Percentiles rank a stretch among this genome's conserved stretches.
These are phyloP conservation scores for Rhododendron henanense DNA, from an alignment of 148 eudicot genomes.

Conservation along the genomic window DNA sequence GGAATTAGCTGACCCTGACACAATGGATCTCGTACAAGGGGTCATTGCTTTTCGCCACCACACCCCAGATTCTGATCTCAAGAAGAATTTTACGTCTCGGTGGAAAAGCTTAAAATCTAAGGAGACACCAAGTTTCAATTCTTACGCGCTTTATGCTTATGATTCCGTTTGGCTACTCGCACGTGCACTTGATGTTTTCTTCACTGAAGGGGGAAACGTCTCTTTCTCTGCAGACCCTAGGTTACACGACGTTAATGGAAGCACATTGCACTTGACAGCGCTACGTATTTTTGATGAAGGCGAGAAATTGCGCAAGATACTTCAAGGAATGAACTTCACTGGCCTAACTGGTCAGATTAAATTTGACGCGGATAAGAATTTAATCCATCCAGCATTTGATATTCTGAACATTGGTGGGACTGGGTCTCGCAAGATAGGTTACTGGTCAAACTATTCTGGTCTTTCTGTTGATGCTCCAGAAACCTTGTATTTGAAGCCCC, in stretches of 20 bases:
- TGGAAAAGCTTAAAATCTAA: slow-evolving; percentile 52
- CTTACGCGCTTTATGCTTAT: slow-evolving; percentile 83
- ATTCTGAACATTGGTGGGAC: slow-evolving; percentile 69
- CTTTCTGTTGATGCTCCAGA: slow-evolving; percentile 72
- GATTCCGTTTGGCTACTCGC: slow-evolving; percentile 87
- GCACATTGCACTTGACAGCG: slow-evolving; percentile 42
- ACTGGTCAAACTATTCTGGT: slow-evolving; percentile 76
- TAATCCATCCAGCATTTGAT: slow-evolving; percentile 60
- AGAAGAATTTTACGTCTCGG: slow-evolving; percentile 33
- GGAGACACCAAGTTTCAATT: slow-evolving; percentile 43
- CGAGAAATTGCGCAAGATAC: slow-evolving; percentile 40
- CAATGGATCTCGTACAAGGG: slow-evolving; percentile 58
- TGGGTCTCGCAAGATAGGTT: slow-evolving; percentile 62
- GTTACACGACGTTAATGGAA: slow-evolving; percentile 34
- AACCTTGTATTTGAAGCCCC: slow-evolving; percentile 39
- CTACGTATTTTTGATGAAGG: slow-evolving; percentile 68
- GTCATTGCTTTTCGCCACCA: slow-evolving; percentile 74
- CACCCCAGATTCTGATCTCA: slow-evolving; percentile 54
- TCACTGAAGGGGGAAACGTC: slow-evolving; percentile 48
- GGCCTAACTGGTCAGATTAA: slow-evolving; percentile 60
- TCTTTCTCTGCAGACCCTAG: slow-evolving; percentile 56
- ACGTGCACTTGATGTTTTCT: slow-evolving; percentile 57
- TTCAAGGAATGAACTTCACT: slow-evolving; percentile 37
- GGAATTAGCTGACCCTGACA: slow-evolving; percentile 26
- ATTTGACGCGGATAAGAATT: slow-evolving; percentile 59